Base-by-base conservation (phyloP, 306 rosid species). In the Biancaea sappan region DNA sequence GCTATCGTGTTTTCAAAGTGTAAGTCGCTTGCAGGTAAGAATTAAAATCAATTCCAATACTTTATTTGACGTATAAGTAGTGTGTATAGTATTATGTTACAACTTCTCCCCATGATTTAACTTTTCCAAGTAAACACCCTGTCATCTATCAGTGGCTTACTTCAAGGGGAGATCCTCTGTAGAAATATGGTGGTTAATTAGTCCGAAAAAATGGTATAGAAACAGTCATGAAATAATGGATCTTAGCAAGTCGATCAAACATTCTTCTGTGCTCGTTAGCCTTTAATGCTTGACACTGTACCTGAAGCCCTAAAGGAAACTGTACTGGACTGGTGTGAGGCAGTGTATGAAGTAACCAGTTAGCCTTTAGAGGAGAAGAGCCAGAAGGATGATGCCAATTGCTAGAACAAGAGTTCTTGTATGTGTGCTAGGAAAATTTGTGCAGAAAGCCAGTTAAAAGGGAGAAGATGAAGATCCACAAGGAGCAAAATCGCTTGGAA, bases 131-230 rank as follows among this genome's bases (percentile, higher is more conserved):
- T 66, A 40, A 7, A 66, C 28, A 9, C 11, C 44, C 1, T 38
- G 44, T 38, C 44, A 38, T 9, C 11, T 12, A 43, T 43, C 12
- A 40, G 11, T 40, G 3, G 11, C 46, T 51, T 51, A 21, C 14
- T 51, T 46, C 75, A 50, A 35, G 22, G 67, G 69, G 57, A 48
- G 46, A 72, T 66, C 79, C 60, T 66, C 60, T 34, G 38, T 65
- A 58, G 59, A 50, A 71, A 51, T 50, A 50, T 70, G 41, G 12
- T 54, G 66, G 66, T 63, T 26, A 70, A 57, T 32, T 79, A 71
- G 58, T 66, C 76, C 44, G 73, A 66, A 74, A 53, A 77, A 73
- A 75, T 74, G 83, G 72, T 69, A 60, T 69, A 51, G 46, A 15
- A 67, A 54, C 21, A 61, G 63, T 48, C 65, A 34, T 64, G 51